phyloP scores from a whole-genome alignment of 257 asterid species.

The Solanum stenotomum region DNA sequence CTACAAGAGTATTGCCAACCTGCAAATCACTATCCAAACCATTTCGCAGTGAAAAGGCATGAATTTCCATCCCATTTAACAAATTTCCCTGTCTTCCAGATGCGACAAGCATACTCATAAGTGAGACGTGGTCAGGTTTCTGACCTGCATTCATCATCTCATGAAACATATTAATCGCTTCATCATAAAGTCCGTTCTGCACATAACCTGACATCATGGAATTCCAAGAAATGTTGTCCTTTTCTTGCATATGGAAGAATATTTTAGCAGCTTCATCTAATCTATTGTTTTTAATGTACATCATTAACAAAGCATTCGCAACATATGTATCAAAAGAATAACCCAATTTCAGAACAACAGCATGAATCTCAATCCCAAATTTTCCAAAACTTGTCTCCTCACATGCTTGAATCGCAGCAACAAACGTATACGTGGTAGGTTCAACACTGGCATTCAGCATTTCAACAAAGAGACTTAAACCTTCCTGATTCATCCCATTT shows the following conservation, averaged over 20 bases:
- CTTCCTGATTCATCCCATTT: constrained; percentile 38
- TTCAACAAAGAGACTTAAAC: constrained; percentile 34
- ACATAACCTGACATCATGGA: constrained; percentile 69
- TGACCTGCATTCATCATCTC: constrained; percentile 29
- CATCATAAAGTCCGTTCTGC: constrained; percentile 40
- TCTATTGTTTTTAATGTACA: constrained; percentile 48
- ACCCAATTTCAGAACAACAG: constrained; percentile 31
- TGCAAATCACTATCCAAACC: constrained; percentile 49
- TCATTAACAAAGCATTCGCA: constrained; percentile 57
- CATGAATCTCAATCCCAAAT: constrained; percentile 46
- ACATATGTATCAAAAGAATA: constrained; percentile 36
- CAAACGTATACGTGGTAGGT: constrained; percentile 66
- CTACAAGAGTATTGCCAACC: constrained; percentile 60
- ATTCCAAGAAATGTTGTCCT: constrained; percentile 68
- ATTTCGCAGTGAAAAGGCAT: constrained; percentile 56
- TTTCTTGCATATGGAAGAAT: constrained; percentile 28
- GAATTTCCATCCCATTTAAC: constrained; percentile 62
- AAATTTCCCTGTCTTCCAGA: constrained; percentile 50
- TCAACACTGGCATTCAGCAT: constrained; percentile 30
- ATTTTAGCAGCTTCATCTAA: constrained; percentile 47
- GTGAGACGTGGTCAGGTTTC: constrained; percentile 50
- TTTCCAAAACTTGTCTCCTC: constrained; percentile 36
- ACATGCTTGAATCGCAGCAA: constrained; percentile 70
- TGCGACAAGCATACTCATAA: constrained; percentile 54
- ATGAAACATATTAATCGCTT: constrained; percentile 35